A percentile compares a stretch with the other conserved stretches of the same genome.
Conservation (phyloP, 257 asterid species). For the Solanum pinnatisectum region DNA sequence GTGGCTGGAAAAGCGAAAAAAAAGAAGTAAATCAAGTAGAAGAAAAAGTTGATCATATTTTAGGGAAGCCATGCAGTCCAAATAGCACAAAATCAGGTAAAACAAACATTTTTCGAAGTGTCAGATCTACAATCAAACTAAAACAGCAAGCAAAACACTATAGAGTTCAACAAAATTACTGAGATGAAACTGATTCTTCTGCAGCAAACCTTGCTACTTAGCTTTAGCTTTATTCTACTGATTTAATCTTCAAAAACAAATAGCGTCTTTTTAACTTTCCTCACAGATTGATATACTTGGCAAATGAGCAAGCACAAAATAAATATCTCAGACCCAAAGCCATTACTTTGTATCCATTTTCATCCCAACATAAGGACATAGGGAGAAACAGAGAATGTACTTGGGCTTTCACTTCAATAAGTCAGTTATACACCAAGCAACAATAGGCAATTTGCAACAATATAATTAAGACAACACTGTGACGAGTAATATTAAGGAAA, state of each 20-base stretch:
- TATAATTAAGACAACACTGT: not conserved
- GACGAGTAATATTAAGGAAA: not conserved
- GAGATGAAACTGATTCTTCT: not conserved
- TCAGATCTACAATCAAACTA: not conserved
- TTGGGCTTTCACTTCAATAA: not conserved
- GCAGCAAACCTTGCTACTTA: not conserved
- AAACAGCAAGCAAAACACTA: not conserved
- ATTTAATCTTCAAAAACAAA: not conserved
- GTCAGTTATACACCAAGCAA: not conserved
- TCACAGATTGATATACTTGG: not conserved
- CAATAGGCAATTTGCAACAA: not conserved
- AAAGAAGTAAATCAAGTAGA: not conserved
- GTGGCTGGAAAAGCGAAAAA: constrained; percentile 18
- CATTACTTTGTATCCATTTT: not conserved
- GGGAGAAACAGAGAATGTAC: not conserved
- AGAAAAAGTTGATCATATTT: not conserved
- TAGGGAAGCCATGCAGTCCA: not conserved
- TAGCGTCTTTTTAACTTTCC: not conserved
- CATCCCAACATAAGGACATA: not conserved
- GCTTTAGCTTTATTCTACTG: not conserved
- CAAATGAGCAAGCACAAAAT: not conserved
- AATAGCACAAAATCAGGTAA: not conserved
- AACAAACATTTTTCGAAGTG: not conserved
- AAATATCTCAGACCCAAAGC: not conserved
- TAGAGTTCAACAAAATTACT: not conserved